A percentile compares a stretch with the other conserved stretches of the same genome.
Evolutionary conservation across 805 yeast species (phyloP).

Genomic region (Ogataea parapolymorpha): DNA sequence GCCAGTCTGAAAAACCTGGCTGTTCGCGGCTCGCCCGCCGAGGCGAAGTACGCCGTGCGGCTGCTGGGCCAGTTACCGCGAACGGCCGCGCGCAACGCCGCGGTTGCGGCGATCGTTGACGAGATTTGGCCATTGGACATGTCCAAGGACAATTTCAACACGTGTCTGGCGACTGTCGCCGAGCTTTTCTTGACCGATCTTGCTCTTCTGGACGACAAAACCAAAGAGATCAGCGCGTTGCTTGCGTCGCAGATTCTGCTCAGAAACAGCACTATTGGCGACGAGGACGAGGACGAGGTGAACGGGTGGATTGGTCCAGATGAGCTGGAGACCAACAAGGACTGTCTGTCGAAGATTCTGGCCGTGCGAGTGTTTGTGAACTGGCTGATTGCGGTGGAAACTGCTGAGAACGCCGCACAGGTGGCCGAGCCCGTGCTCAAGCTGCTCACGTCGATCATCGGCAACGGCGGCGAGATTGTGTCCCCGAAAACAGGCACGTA

Average conservation of each 20-base stretch:
- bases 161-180: conserved; percentile 58
- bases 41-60: conserved; percentile 63
- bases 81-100: conserved; percentile 35
- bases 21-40: conserved; percentile 49
- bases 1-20: conserved; percentile 47
- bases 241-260: conserved; percentile 62
- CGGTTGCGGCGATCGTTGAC: conserved; percentile 38
- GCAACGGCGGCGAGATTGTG: conserved; percentile 76
- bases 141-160: conserved; percentile 38
- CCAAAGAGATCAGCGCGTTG: conserved; percentile 55
- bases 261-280: conserved; percentile 41
- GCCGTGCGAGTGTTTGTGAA: conserved; percentile 58
- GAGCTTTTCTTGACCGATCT: conserved; percentile 54
- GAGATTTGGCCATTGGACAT: conserved; percentile 50
- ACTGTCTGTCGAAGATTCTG: conserved; percentile 28
- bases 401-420: conserved; percentile 38
- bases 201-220: conserved; percentile 42
- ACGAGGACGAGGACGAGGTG: conserved; percentile 48
- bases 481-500: conserved; percentile 38
- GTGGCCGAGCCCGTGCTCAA: conserved; percentile 64
- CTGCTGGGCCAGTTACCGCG: conserved; percentile 46
- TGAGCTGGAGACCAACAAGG: conserved; percentile 11
- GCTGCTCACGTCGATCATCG: conserved; percentile 60
- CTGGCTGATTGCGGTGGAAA: conserved; percentile 39
- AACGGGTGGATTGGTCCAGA: conserved; percentile 38